These are phyloP conservation scores for Amaranthus tricolor DNA, from an alignment of 179 eudicot species.

Conservation along the genomic window DNA sequence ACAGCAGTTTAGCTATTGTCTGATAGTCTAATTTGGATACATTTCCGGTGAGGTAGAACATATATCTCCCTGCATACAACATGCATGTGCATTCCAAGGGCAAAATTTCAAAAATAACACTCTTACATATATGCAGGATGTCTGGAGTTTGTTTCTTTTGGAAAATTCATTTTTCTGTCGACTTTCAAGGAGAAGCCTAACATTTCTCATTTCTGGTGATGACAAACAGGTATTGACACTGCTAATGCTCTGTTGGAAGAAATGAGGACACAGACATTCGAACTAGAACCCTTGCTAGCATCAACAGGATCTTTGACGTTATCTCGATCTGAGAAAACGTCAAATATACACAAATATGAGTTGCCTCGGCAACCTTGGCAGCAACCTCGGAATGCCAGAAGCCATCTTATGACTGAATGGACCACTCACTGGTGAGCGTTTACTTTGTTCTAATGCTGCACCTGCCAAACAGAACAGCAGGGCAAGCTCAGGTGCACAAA, in stretches of 20 bases:
- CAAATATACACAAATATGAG: constrained; percentile 56
- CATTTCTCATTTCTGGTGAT: constrained; percentile 4
- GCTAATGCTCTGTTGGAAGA: constrained; percentile 60
- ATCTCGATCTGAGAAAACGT: constrained; percentile 42
- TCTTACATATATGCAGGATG: no score
- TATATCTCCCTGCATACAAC: constrained; percentile 34
- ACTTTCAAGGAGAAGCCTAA: no score
- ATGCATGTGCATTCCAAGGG: no score
- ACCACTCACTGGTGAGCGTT: constrained; percentile 18
- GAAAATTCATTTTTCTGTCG: no score
- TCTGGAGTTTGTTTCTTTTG: no score
- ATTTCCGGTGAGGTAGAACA: constrained; percentile 23
- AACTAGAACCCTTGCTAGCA: constrained; percentile 61
- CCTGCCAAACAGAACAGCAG: constrained; percentile 12
- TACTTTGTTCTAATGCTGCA: constrained; percentile 10
- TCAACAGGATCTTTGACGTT: constrained; percentile 46
- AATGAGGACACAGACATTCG: constrained; percentile 44
- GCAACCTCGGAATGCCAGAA: constrained; percentile 55
- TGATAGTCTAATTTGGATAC: constrained; percentile 3
- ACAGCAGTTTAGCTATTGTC: background rate
- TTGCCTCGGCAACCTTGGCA: constrained; percentile 54
- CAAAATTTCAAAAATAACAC: no score
- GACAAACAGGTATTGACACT: constrained; percentile 66
- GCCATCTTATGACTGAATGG: constrained; percentile 75
- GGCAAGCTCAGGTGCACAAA: constrained; percentile 10